Evolutionary conservation across 768 basidiomycete genomes (phyloP).

Genomic region (Mycena floridula): DNA sequence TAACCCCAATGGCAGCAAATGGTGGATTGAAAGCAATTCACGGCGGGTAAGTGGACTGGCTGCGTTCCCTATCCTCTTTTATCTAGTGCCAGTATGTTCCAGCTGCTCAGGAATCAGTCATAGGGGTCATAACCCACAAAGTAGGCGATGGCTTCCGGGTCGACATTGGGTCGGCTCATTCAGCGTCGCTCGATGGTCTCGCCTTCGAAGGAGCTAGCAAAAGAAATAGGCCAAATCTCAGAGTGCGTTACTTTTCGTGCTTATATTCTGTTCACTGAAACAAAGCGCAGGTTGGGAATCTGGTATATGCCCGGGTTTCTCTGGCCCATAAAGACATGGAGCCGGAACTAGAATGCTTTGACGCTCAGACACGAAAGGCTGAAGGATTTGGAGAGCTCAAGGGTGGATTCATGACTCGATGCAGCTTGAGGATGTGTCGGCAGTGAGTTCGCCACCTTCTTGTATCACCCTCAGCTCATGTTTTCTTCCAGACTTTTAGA

Average conservation of each 20-base stretch:
- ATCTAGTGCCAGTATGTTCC: constrained; percentile 70
- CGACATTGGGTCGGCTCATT: constrained; percentile 87
- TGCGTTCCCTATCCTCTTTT: constrained; percentile 1
- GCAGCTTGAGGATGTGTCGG: constrained; percentile 82
- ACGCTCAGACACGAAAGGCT: constrained; percentile 86
- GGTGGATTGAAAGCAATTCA: constrained; percentile 88
- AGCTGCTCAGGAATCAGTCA: constrained; percentile 81
- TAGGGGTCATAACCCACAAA: constrained; percentile 76
- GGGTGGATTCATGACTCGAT: constrained; percentile 76
- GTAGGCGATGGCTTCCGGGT: constrained; percentile 89
- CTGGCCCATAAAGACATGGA: constrained; percentile 98
- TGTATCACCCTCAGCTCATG: neutral
- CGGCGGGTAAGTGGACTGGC: constrained; percentile 58
- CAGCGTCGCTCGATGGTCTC: constrained; percentile 78
- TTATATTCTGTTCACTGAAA: constrained; percentile 1
- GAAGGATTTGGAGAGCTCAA: constrained; percentile 94
- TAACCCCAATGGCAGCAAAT: constrained; percentile 65
- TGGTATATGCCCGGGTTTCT: constrained; percentile 90
- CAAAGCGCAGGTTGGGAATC: constrained; percentile 68
- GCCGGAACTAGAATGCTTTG: constrained; percentile 94
- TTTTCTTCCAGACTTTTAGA: constrained; percentile 51
- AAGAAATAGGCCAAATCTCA: constrained; percentile 89
- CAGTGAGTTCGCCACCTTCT: constrained; percentile 45
- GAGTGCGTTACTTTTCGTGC: constrained; percentile 38
- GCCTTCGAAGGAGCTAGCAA: constrained; percentile 97